phyloP scores from a whole-genome alignment of 371 early-diverging fungal genomes.

The Rhizopus microsporus region DNA sequence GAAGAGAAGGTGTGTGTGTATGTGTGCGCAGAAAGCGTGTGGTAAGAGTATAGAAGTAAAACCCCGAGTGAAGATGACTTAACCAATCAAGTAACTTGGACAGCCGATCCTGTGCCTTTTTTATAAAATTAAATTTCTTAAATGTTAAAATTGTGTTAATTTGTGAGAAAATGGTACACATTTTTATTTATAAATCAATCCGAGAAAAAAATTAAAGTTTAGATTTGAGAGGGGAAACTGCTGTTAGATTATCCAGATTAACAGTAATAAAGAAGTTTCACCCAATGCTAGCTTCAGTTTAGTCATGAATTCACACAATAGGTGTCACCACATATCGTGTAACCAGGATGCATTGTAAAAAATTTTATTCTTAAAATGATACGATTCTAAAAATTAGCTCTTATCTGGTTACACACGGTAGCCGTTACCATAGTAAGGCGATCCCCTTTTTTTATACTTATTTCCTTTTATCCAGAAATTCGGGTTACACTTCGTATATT shows the following conservation, averaged over 20 bases:
- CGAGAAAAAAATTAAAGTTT: no score
- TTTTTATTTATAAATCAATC: not conserved
- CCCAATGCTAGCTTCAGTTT: slow-evolving; percentile 13
- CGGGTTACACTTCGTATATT: no score
- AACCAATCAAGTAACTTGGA: not conserved
- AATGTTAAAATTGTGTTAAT: no score
- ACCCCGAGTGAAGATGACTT: not conserved
- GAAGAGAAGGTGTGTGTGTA: no score
- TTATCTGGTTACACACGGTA: not conserved
- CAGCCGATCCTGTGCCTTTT: not conserved
- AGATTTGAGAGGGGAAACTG: not conserved
- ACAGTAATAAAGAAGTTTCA: slow-evolving; percentile 7
- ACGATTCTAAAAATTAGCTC: not conserved
- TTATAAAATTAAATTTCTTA: no score
- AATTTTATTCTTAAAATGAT: not conserved
- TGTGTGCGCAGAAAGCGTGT: no score
- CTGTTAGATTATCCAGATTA: not conserved
- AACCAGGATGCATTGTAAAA: not conserved
- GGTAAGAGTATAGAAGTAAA: no score
- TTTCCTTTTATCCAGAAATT: no score
- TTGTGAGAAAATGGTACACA: no score
- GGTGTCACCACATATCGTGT: slow-evolving; percentile 25
- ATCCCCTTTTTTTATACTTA: no score
- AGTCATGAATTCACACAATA: slow-evolving; percentile 21
- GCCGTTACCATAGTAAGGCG: not conserved